Evolutionary conservation across 208 protist species (phyloP), one percentile per base, ranked within the genome.

Genomic region (Trypanosoma mega): DNA sequence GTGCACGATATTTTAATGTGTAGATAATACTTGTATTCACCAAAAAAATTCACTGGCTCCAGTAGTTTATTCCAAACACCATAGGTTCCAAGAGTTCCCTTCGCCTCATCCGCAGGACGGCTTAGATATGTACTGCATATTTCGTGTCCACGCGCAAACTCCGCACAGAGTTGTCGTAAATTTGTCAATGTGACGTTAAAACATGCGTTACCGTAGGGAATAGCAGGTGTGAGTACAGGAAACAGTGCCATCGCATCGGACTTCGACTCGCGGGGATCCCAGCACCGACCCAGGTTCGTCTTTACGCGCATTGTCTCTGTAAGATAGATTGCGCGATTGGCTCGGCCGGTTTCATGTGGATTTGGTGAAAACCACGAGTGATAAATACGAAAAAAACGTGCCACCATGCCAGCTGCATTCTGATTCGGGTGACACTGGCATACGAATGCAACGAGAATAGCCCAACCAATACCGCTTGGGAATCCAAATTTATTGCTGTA

Each of bases 371-470:
- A 97, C 97, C 97, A 98, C 30, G 82, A 56, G 39, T 82, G 27
- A 68, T 94, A 97, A 12, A 97, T 84, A 23, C 78, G 78, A 68
- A 99, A 99, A 70, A 99, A 99, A 43, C 87, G 71, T 9, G 78
- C 70, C n/a, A 99, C 76, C 55, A 98, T 76, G 3, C 85, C 90
- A 1, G 84, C 82, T 4, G 96, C 80, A 57, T 89, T 82, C 43
- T 98, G 94, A 54, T 98, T 98, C 8, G 98, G 98, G 77, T 98
- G 98, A 39, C 98, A 87, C 82, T 99, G 98, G 62, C 96, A 99
- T 21, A 98, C 93, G 69, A 97, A 93, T 4, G 98, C 98, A 4
- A 87, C 82, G 14, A 99, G 70, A 39, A 99, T 93, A 16, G 98
- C 97, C 93, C 94, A 99, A 33, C 97, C 94, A 47, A 99, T 91